phyloP scores from a whole-genome alignment of 2,329 filamentous ascomycete genomes.

The Plectosphaerella sp. region DNA sequence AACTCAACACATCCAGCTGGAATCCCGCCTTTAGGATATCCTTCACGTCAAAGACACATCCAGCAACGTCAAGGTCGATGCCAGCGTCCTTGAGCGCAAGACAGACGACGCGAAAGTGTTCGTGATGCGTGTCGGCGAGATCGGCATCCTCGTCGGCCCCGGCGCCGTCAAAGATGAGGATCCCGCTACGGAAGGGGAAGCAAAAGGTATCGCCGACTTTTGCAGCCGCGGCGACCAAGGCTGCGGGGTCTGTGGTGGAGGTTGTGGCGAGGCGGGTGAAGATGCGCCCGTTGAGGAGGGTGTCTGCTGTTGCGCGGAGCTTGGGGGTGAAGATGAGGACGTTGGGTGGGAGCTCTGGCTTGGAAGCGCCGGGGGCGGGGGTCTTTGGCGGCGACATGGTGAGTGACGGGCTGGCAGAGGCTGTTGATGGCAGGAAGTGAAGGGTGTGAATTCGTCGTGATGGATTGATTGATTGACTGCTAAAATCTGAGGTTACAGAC shows the following conservation, averaged over 20 bases:
- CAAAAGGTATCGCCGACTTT: conserved; percentile 8
- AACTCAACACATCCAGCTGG: conserved; percentile 15
- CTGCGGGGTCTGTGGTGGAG: conserved; percentile 8
- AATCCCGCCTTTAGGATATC: conserved; percentile 14
- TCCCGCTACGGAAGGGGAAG: conserved; percentile 10
- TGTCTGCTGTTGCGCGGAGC: conserved; percentile 2
- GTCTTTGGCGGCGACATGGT: too few relatives aligned
- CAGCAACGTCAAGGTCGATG: conserved; percentile 15
- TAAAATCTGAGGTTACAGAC: too few relatives aligned
- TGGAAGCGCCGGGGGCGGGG: background rate
- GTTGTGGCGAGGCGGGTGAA: conserved; percentile 15
- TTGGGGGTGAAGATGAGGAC: conserved; percentile 14
- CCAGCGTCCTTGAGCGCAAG: conserved; percentile 15
- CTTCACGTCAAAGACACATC: conserved; percentile 13
- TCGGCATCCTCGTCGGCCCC: conserved; percentile 5
- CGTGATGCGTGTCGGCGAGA: conserved; percentile 13
- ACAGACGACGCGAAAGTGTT: conserved; percentile 16
- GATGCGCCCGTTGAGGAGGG: conserved; percentile 10
- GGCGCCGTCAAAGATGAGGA: conserved; percentile 13
- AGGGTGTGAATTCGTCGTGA: too few relatives aligned
- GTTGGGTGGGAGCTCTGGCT: conserved; percentile 12
- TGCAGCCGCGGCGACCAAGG: conserved; percentile 7
- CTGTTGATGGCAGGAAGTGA: too few relatives aligned
- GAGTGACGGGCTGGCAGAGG: too few relatives aligned
- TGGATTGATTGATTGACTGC: too few relatives aligned